phyloP scores from a whole-genome alignment of 495 filamentous ascomycete species.

The Barbatosphaeria neglecta region DNA sequence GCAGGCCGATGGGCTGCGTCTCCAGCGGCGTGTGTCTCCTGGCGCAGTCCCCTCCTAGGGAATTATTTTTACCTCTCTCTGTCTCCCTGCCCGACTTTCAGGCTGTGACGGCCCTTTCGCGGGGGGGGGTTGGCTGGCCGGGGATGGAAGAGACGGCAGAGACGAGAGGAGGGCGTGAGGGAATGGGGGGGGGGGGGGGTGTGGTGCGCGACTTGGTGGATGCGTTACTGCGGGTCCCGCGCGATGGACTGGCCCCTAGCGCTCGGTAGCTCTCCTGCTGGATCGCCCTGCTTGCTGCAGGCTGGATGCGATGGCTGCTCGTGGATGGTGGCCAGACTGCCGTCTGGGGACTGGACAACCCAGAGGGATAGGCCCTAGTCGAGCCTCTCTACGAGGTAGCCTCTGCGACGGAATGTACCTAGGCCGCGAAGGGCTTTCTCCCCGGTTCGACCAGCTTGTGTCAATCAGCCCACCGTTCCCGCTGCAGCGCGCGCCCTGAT shows the following conservation, averaged over 20 bases:
- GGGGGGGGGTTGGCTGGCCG: constrained; percentile 10
- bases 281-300: constrained; percentile 21
- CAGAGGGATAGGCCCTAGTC: background rate
- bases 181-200: constrained; percentile 10
- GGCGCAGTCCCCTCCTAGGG: too few relatives aligned
- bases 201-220: constrained; percentile 11
- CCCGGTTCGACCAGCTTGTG: constrained; percentile 11
- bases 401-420: background rate
- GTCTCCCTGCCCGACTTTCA: constrained; percentile 32
- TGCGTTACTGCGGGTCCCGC: constrained; percentile 15
- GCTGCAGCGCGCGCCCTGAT: constrained; percentile 10
- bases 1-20: constrained; percentile 33
- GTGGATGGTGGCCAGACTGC: background rate
- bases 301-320: constrained; percentile 1
- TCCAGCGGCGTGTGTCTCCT: too few relatives aligned
- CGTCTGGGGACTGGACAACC: background rate
- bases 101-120: constrained; percentile 34
- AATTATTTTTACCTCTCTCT: constrained; percentile 23
- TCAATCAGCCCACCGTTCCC: background rate
- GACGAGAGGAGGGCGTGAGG: constrained; percentile 4
- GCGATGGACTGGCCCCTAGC: constrained; percentile 11
- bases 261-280: constrained; percentile 12
- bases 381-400: background rate
- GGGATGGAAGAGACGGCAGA: constrained; percentile 4
- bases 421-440: constrained; percentile 2